Conservation (phyloP, 441 rosid genomes). For the Bruguiera hainesii region DNA sequence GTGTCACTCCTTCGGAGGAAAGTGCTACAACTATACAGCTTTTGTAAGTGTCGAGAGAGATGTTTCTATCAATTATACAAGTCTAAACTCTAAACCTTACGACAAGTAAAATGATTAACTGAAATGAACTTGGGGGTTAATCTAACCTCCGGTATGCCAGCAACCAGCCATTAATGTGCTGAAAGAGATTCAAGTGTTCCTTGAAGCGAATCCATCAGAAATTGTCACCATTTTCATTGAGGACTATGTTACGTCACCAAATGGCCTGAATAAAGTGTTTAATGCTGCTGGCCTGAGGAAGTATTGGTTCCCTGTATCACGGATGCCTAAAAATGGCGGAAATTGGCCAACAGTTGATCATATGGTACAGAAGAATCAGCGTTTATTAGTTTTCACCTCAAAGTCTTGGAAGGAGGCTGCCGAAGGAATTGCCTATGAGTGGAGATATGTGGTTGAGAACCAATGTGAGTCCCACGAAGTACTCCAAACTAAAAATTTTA, state of each 20-base stretch:
- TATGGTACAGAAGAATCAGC: slow-evolving; percentile 78
- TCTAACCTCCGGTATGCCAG: slow-evolving; percentile 30
- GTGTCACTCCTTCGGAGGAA: slow-evolving; percentile 73
- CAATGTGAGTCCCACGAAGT: slow-evolving; percentile 46
- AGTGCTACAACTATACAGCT: slow-evolving; percentile 69
- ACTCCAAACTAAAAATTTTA: background rate
- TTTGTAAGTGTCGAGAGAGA: slow-evolving; percentile 54
- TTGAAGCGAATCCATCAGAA: slow-evolving; percentile 71
- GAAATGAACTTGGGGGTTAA: background rate
- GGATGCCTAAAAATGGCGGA: slow-evolving; percentile 75
- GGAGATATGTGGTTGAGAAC: slow-evolving; percentile 79
- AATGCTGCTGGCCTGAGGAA: slow-evolving; percentile 69
- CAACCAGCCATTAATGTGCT: slow-evolving; percentile 81
- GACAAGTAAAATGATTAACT: background rate
- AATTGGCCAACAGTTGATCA: slow-evolving; percentile 88
- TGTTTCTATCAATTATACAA: background rate
- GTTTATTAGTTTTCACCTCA: slow-evolving; percentile 81
- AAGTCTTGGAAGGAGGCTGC: slow-evolving; percentile 69
- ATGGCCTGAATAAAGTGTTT: slow-evolving; percentile 77
- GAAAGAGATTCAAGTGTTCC: slow-evolving; percentile 66
- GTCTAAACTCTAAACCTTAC: background rate
- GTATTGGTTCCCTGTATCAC: slow-evolving; percentile 65
- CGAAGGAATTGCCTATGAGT: slow-evolving; percentile 78
- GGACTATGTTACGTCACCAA: slow-evolving; percentile 71
- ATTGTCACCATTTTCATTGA: slow-evolving; percentile 80